Evolutionary conservation across 2,329 filamentous ascomycete genomes (phyloP), one percentile per base, ranked within the genome.

Genomic region (Penicillium sp.): DNA sequence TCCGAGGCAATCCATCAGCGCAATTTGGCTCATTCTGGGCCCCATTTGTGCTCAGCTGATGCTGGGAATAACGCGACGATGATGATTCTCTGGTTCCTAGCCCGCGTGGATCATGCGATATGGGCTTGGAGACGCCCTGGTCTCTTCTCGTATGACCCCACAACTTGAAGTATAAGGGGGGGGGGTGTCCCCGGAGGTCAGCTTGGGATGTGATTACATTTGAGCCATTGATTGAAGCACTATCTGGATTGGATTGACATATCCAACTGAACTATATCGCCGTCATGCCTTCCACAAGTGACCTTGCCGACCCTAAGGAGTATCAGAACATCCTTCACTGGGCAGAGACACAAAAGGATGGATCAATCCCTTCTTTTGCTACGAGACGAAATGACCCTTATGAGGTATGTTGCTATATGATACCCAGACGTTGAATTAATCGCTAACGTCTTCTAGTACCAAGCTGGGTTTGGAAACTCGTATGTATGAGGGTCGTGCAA

Each of bases 331-430:
- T 82, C 65, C 82, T 83, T 60, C 81, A 83, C 67, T 86, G 84
- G 84, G 84, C 83, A 0, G 83, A 85, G 67, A 85, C 83, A n/a
- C 84, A 86, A 63, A 79, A 85, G 66, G 78, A 86, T 67, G 84
- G 80, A 0, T 66, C 75, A 0, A 79, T 85, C 27, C 83, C 83
- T 11, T 84, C 83, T 0, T 86, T 86, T 63, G 77, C 73, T 3
- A 79, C 76, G 60, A 79, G 78, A 70, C 83, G 73, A 72, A 86
- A 83, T 62, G 82, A 84, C 67, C 82, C 81, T 37, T 84, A 84
- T 68, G 71, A 81, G 70, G 79, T 80, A 71, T 64, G 66, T 55
- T 6, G 5, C n/a, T 36, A 9, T 19, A 39, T 35, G 11, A 9
- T 55, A 13, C 11, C 16, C 18, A 0, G 37, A 49, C 4, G 7